Percentiles rank a stretch among this genome's conserved stretches.
phyloP scores from a whole-genome alignment of 2,329 filamentous ascomycete genomes.

The Aspergillus hortae region DNA sequence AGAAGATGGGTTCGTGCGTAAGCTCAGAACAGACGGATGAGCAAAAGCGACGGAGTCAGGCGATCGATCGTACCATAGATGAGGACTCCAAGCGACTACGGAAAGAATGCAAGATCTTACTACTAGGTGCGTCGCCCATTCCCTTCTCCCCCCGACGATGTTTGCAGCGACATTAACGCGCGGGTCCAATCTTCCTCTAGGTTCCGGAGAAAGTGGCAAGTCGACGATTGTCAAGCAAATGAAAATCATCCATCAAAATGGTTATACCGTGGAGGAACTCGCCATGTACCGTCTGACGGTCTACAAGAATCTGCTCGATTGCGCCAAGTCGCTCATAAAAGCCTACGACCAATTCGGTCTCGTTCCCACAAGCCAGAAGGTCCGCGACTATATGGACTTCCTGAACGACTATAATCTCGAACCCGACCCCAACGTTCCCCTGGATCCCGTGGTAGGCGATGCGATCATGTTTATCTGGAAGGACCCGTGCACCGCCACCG shows the following conservation, averaged over 20 bases:
- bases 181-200: constrained; percentile 46
- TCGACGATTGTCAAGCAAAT: constrained; percentile 99
- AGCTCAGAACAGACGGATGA: constrained; percentile 78
- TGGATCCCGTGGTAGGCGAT: constrained; percentile 75
- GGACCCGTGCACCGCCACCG: constrained; percentile 74
- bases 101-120: constrained; percentile 97
- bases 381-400: constrained; percentile 72
- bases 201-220: constrained; percentile 97
- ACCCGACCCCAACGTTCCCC: constrained; percentile 78
- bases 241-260: constrained; percentile 99
- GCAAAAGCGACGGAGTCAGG: constrained; percentile 93
- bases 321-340: constrained; percentile 85
- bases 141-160: background rate
- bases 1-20: constrained; percentile 84
- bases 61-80: constrained; percentile 89
- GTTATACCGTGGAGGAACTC: constrained; percentile 90
- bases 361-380: constrained; percentile 67
- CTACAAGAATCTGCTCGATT: constrained; percentile 97
- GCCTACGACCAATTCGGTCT: constrained; percentile 92
- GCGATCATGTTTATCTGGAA: constrained; percentile 87
- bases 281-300: constrained; percentile 93
- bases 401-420: constrained; percentile 85
- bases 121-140: constrained; percentile 63
- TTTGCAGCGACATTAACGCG: background rate
- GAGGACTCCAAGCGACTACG: constrained; percentile 90